A percentile compares a stretch with the other conserved stretches of the same genome.
Conservation (phyloP, 768 basidiomycete species). For the Tricholoma terreum region DNA sequence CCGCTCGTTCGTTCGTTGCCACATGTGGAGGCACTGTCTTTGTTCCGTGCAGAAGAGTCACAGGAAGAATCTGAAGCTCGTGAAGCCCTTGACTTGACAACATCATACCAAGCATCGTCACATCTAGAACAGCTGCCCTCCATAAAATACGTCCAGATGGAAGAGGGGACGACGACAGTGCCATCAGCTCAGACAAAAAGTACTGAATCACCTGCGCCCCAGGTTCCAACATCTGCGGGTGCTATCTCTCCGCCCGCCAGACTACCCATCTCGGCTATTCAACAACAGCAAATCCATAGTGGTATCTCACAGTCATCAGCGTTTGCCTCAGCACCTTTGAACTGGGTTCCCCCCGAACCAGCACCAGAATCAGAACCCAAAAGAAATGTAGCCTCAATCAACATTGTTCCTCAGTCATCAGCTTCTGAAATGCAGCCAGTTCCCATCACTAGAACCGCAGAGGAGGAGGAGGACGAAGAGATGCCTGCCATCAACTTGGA, state of each 20-base stretch:
- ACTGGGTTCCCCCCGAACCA: background rate
- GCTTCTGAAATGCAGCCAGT: constrained; percentile 1
- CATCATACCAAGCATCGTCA: constrained; percentile 2
- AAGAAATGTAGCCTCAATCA: background rate
- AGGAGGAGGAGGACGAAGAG: constrained; percentile 51
- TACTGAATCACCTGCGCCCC: background rate
- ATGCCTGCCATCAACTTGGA: constrained; percentile 77
- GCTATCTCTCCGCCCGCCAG: background rate
- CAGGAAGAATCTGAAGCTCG: constrained; percentile 56
- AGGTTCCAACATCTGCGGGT: background rate
- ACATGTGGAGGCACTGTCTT: constrained; percentile 54
- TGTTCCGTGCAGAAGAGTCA: constrained; percentile 62
- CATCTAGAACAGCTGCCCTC: constrained; percentile 1
- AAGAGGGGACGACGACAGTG: constrained; percentile 11
- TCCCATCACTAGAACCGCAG: background rate
- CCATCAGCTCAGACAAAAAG: background rate
- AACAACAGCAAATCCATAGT: background rate
- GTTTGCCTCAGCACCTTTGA: background rate
- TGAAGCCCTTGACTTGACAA: constrained; percentile 36
- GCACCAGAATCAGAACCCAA: background rate
- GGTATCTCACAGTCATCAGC: background rate
- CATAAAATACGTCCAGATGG: constrained; percentile 26
- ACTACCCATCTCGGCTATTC: background rate
- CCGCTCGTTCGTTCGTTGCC: constrained; percentile 70
- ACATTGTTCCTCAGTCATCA: background rate